Evolutionary conservation across 495 filamentous ascomycete species (phyloP).

Genomic region (Daldinia vernicosa): DNA sequence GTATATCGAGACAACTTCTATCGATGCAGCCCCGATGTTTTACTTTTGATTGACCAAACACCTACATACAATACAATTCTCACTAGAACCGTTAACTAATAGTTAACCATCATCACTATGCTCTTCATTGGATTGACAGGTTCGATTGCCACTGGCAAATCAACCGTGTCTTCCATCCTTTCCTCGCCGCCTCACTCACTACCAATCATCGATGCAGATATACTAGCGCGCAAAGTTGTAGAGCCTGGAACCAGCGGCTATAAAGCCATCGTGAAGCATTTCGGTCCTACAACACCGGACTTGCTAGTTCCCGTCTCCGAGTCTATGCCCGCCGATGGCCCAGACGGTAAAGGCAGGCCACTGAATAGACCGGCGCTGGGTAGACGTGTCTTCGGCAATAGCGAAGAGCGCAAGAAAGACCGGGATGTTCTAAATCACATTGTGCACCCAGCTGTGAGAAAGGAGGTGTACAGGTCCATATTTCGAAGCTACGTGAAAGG

Average conservation of each 20-base stretch:
- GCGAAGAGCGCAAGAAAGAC: conserved; percentile 69
- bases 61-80: background rate
- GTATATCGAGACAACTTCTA: too few relatives aligned
- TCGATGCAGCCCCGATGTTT: background rate
- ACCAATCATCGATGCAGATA: conserved; percentile 94
- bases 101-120: conserved; percentile 62
- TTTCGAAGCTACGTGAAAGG: conserved; percentile 72
- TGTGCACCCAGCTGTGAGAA: conserved; percentile 85
- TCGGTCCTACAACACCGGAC: conserved; percentile 81
- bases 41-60: background rate
- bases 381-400: conserved; percentile 81
- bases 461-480: conserved; percentile 76
- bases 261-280: conserved; percentile 78
- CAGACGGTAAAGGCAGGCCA: conserved; percentile 65
- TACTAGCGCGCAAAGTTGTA: conserved; percentile 89
- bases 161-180: conserved; percentile 88
- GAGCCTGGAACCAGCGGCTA: conserved; percentile 87
- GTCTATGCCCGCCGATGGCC: conserved; percentile 54
- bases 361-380: conserved; percentile 89
- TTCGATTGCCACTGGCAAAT: conserved; percentile 98
- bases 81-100: background rate
- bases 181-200: conserved; percentile 80
- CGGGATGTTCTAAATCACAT: conserved; percentile 83
- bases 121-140: conserved; percentile 95
- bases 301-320: conserved; percentile 68